Evolutionary conservation across 75 land plant genomes (phyloP), one percentile per base, ranked within the genome.

Genomic region (Isoetes taiwanensis): DNA sequence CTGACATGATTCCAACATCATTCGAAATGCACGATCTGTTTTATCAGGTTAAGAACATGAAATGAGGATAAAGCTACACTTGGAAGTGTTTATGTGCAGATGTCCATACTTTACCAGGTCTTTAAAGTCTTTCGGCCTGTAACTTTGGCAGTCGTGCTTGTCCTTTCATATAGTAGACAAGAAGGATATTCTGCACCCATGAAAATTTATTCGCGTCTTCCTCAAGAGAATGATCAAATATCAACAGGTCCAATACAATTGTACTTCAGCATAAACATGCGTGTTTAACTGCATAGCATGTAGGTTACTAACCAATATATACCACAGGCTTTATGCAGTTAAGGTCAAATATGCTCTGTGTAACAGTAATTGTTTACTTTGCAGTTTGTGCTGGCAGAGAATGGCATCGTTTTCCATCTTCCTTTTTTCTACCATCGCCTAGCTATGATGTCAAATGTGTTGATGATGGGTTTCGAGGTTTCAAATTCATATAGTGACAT

Each of bases 321-420:
- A n/a, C n/a, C 26, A 28, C 2, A 17, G 53, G 2, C n/a, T 56
- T n/a, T 26, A 3, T 61, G 28, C 62, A 14, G 1, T 61, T 19
- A 10, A 19, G 24, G 32, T 11, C 5, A 31, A 0, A 24, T 58
- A 1, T 11, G 19, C 55, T 23, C 27, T 3, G 27, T 58, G 30
- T 67, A 53, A 24, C 34, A 40, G 21, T 54, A 32, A 25, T 34
- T 63, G 57, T 60, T 84, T 82, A 74, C 32, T 56, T 81, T 46
- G 64, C 71, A 2, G 41, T 94, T 4, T 94, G 99, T 63, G 83
- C 89, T 64, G 99, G 99, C 58, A 85, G 82, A 64, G 99, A 94
- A 63, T 94, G 99, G 99, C 86, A 94, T 56, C 90, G 91, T 2
- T 94, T 60, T 42, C 99, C 99, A 28, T 94, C 99, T 11, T 89